Percentiles rank a stretch among this genome's conserved stretches.
phyloP scores from a whole-genome alignment of 106 monocot species.

The Amphibolis antarctica region DNA sequence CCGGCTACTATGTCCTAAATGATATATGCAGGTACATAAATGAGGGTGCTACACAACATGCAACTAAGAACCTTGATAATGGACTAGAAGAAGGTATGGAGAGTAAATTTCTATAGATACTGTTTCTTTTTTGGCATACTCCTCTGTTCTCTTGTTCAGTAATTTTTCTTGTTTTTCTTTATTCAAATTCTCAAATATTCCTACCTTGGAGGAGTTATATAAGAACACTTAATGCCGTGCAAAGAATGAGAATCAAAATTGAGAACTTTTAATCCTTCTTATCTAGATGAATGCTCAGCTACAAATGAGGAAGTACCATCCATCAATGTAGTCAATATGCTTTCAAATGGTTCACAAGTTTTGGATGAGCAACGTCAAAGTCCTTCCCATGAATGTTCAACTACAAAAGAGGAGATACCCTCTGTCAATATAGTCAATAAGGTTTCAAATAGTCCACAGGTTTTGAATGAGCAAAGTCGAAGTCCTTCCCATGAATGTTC shows the following conservation, averaged over 20 bases:
- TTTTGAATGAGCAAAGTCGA: no score
- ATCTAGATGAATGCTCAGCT: slow-evolving; percentile 28
- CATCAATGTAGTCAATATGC: slow-evolving; percentile 49
- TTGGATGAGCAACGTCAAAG: slow-evolving; percentile 10
- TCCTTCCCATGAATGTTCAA: not conserved
- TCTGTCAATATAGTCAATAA: no score
- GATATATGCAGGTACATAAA: slow-evolving; percentile 60
- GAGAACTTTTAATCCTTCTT: slow-evolving; percentile 49
- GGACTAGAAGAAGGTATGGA: slow-evolving; percentile 17
- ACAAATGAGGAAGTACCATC: slow-evolving; percentile 38
- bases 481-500: slow-evolving; percentile 32
- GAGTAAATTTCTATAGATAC: not conserved
- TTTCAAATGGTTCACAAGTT: slow-evolving; percentile 2
- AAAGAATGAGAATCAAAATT: slow-evolving; percentile 33
- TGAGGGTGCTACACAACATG: slow-evolving; percentile 18
- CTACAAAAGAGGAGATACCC: no score
- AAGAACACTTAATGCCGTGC: not conserved
- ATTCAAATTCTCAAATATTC: no score
- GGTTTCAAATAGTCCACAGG: no score
- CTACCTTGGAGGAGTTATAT: not conserved
- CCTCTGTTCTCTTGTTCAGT: no score
- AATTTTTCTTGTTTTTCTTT: no score
- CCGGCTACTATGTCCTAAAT: slow-evolving; percentile 76
- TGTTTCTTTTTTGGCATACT: no score
- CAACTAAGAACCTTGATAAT: not conserved